phyloP scores from a whole-genome alignment of 2,329 filamentous ascomycete species.

The Diaporthe ampelina region DNA sequence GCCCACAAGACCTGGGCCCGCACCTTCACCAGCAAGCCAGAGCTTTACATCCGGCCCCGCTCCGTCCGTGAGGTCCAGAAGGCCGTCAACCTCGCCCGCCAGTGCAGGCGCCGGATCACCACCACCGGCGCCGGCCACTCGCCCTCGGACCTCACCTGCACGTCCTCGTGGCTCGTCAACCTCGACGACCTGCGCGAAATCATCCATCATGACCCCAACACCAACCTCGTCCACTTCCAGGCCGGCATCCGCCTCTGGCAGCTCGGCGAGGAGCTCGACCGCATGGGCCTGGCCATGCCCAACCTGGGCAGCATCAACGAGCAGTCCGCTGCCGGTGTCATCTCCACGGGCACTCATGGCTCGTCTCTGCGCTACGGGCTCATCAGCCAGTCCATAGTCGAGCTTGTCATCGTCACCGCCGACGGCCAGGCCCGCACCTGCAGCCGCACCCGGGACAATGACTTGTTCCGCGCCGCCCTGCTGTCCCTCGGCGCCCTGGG shows the following conservation, averaged over 20 bases:
- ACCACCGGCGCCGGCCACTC: slow-evolving; percentile 57
- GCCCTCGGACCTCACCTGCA: slow-evolving; percentile 42
- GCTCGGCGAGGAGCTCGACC: slow-evolving; percentile 80
- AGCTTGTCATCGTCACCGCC: slow-evolving; percentile 84
- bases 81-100: slow-evolving; percentile 82
- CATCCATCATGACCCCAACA: slow-evolving; percentile 76
- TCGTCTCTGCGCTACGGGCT: slow-evolving; percentile 88
- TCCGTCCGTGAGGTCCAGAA: slow-evolving; percentile 87
- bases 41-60: slow-evolving; percentile 90
- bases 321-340: slow-evolving; percentile 92
- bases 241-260: slow-evolving; percentile 88
- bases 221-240: slow-evolving; percentile 80
- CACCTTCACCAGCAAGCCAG: slow-evolving; percentile 89
- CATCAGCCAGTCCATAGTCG: slow-evolving; percentile 82
- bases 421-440: slow-evolving; percentile 83
- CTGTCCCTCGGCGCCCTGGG: slow-evolving; percentile 91
- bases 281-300: slow-evolving; percentile 84
- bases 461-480: slow-evolving; percentile 90
- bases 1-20: slow-evolving; percentile 94
- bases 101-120: slow-evolving; percentile 84
- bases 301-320: slow-evolving; percentile 96
- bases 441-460: slow-evolving; percentile 74
- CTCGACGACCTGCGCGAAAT: slow-evolving; percentile 86
- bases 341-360: slow-evolving; percentile 93
- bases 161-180: slow-evolving; percentile 62